phyloP scores from a whole-genome alignment of 192 early-diverging fungal genomes.

The Coemansia sp. region DNA sequence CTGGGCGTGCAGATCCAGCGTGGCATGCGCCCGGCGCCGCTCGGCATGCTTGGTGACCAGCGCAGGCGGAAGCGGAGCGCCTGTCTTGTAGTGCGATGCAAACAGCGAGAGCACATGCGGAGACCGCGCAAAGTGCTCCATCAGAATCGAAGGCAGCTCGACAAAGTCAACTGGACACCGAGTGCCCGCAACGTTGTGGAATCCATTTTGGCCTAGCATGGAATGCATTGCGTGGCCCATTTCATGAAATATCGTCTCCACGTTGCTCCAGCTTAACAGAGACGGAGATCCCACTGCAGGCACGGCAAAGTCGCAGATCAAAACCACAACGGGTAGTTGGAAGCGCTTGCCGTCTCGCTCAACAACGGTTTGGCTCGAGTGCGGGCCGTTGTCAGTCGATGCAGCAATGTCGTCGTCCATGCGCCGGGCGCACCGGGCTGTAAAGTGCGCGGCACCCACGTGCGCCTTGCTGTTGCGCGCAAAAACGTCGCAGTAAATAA shows the following conservation, averaged over 20 bases:
- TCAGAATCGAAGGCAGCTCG: conserved; percentile 92
- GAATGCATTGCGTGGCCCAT: conserved; percentile 99
- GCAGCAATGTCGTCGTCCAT: conserved; percentile 70
- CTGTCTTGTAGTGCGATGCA: conserved; percentile 70
- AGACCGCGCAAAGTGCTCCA: conserved; percentile 84
- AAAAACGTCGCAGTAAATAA: conserved; percentile 93
- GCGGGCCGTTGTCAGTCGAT: not conserved
- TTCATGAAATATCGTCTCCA: conserved; percentile 97
- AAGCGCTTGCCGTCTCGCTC: conserved; percentile 50
- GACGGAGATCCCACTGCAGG: conserved; percentile 52
- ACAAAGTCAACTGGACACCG: conserved; percentile 94
- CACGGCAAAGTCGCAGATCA: conserved; percentile 68
- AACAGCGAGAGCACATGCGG: conserved; percentile 70
- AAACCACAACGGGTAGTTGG: conserved; percentile 68
- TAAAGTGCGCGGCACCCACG: conserved; percentile 91
- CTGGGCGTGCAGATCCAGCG: conserved; percentile 81
- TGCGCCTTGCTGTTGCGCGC: conserved; percentile 68
- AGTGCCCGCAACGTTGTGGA: conserved; percentile 95
- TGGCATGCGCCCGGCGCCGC: conserved; percentile 57
- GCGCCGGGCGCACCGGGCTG: conserved; percentile 82
- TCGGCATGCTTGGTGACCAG: conserved; percentile 53
- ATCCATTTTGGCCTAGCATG: conserved; percentile 90
- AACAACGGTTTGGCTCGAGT: conserved; percentile 35
- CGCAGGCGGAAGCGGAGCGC: conserved; percentile 55
- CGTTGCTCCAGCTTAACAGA: conserved; percentile 71